These are phyloP conservation scores for Aphanomyces invadans DNA, from an alignment of 352 stramenopile genomes.

Conservation along the genomic window DNA sequence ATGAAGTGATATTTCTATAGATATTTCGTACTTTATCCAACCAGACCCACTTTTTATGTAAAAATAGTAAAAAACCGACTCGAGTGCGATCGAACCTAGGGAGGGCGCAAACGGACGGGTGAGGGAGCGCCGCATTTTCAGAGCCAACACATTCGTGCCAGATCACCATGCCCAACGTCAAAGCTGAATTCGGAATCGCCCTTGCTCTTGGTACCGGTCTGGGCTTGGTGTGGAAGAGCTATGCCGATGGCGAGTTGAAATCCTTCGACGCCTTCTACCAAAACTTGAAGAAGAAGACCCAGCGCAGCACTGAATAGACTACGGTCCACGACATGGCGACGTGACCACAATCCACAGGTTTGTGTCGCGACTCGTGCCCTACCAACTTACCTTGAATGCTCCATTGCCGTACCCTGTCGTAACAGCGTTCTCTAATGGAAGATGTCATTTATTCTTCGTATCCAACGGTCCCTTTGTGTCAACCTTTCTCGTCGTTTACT, in stretches of 20 bases:
- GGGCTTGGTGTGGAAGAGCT: constrained; percentile 56
- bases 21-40: background rate
- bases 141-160: constrained; percentile 9
- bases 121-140: constrained; percentile 9
- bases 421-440: background rate
- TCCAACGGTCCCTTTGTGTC: too few species aligned
- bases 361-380: background rate
- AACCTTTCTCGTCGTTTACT: too few species aligned
- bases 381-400: background rate
- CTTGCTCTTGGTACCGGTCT: constrained; percentile 47
- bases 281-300: constrained; percentile 51
- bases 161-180: constrained; percentile 61
- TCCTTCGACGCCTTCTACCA: constrained; percentile 75
- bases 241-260: constrained; percentile 58
- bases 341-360: too few species aligned
- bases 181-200: constrained; percentile 79
- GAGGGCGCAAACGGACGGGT: background rate
- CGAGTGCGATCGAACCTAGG: background rate
- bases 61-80: background rate
- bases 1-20: too few species aligned
- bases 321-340: too few species aligned
- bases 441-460: background rate
- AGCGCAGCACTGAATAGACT: constrained; percentile 34
- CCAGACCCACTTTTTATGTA: background rate
- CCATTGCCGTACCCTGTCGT: background rate